Evolutionary conservation across 768 basidiomycete genomes (phyloP), one percentile per base, ranked within the genome.

Genomic region (Suillus ampliporus): DNA sequence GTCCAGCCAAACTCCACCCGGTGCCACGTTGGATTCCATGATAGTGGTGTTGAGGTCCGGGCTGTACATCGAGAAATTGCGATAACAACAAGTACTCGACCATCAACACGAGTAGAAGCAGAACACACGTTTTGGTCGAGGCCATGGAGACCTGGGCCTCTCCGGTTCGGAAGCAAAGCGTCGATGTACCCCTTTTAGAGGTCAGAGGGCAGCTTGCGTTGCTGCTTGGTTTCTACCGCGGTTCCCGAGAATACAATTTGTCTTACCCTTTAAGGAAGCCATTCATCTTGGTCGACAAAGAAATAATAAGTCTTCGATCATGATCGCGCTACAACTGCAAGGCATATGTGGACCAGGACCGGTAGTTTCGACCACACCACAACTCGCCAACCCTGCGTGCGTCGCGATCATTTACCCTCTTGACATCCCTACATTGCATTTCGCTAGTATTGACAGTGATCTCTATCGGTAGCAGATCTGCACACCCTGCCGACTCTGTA

Each of bases 21-120:
- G 91, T 2, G 91, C 87, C n/a, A 92, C 90, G 66, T 84, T 87
- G 21, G 91, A 91, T 75, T 92, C 90, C 67, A 91, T 78, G 70
- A 92, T 84, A 54, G 84, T 83, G 65, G 84, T 69, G 68, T 86
- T 87, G 65, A 90, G 80, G 67, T 92, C 88, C 31, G 90, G 91
- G 15, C 88, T 84, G 52, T 73, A 80, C 64, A 80, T 88, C 10
- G 86, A 89, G 57, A 94, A 81, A 65, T 85, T 31, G 31, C 31
- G 31, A 31, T 31, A 31, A 6, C 3, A 31, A 6, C 31, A 31
- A 31, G 31, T 31, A 31, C 86, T 91, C 87, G 37, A 11, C 10
- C 37, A 11, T 37, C 37, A 13, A 11, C 37, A 35, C 34, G 34
- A 11, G 37, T 37, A 37, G 37, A 37, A 37, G 37, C 37, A 13